Percentiles rank a stretch among this genome's conserved stretches.
Evolutionary conservation across 2,329 filamentous ascomycete genomes (phyloP).

Genomic region (Fusarium chuoi): DNA sequence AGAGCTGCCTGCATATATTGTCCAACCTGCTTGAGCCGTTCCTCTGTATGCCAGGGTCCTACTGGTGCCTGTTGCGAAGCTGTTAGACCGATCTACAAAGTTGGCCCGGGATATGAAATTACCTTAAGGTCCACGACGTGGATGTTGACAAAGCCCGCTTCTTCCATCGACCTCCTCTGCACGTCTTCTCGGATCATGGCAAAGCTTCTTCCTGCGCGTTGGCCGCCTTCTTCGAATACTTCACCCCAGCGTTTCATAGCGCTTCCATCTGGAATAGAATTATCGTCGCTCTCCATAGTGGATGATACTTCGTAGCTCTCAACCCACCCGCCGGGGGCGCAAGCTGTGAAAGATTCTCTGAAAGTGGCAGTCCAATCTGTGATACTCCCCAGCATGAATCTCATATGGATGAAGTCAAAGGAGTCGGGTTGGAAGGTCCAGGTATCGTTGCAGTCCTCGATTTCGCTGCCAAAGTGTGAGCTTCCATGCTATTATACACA

Average conservation of each 20-base stretch:
- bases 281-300: constrained; percentile 7
- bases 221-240: constrained; percentile 3
- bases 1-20: constrained; percentile 10
- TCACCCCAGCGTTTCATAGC: constrained; percentile 12
- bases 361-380: constrained; percentile 5
- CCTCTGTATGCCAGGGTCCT: constrained; percentile 3
- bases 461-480: background rate
- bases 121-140: constrained; percentile 12
- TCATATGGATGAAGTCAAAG: constrained; percentile 12
- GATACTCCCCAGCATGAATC: constrained; percentile 15
- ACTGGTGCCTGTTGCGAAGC: background rate
- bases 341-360: background rate
- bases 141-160: constrained; percentile 5
- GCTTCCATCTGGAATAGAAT: constrained; percentile 5
- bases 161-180: constrained; percentile 3
- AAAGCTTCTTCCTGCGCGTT: constrained; percentile 3
- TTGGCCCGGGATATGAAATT: no score
- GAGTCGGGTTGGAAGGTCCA: constrained; percentile 6
- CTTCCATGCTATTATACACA: rapidly evolving
- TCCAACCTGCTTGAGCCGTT: background rate
- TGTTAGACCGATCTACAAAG: background rate
- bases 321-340: background rate
- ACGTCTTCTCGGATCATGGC: constrained; percentile 1
- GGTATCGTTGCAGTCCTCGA: constrained; percentile 5
- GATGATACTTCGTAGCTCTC: constrained; percentile 12